These are phyloP conservation scores for Agrocybe pediades DNA, from an alignment of 768 basidiomycete genomes.

Conservation along the genomic window DNA sequence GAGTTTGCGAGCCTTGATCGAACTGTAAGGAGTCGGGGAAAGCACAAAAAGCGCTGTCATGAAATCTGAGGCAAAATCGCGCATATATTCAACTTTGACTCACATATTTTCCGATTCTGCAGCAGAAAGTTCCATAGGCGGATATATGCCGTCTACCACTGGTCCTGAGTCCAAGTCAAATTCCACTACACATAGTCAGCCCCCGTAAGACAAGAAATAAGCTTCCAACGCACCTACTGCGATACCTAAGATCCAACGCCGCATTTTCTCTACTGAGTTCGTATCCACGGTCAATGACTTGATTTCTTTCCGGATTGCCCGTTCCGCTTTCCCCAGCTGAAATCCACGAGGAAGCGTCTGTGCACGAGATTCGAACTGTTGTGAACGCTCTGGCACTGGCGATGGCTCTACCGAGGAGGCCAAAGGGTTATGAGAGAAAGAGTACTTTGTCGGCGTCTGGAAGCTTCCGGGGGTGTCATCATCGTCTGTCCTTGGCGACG, in stretches of 20 bases:
- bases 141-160: conserved; percentile 69
- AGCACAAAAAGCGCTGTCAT: conserved; percentile 80
- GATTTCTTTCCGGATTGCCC: conserved; percentile 33
- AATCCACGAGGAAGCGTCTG: conserved; percentile 44
- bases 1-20: conserved; percentile 79
- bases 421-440: conserved; percentile 13
- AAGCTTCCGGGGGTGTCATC: conserved; percentile 10
- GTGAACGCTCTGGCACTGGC: conserved; percentile 14
- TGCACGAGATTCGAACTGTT: conserved; percentile 38
- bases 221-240: conserved; percentile 55
- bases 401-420: conserved; percentile 15
- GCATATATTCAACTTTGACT: conserved; percentile 22
- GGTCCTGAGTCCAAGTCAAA: conserved; percentile 91
- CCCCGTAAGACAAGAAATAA: not conserved
- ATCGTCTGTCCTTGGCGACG: conserved; percentile 13
- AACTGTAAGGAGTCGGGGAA: conserved; percentile 90
- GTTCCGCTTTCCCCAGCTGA: conserved; percentile 26
- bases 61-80: not conserved
- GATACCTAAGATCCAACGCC: conserved; percentile 69
- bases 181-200: conserved; percentile 51
- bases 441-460: conserved; percentile 16
- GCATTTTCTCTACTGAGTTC: conserved; percentile 49
- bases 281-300: conserved; percentile 48
- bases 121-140: conserved; percentile 62
- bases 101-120: conserved; percentile 85